phyloP scores from a whole-genome alignment of 2,329 filamentous ascomycete genomes.

The Ophiostoma sp. region DNA sequence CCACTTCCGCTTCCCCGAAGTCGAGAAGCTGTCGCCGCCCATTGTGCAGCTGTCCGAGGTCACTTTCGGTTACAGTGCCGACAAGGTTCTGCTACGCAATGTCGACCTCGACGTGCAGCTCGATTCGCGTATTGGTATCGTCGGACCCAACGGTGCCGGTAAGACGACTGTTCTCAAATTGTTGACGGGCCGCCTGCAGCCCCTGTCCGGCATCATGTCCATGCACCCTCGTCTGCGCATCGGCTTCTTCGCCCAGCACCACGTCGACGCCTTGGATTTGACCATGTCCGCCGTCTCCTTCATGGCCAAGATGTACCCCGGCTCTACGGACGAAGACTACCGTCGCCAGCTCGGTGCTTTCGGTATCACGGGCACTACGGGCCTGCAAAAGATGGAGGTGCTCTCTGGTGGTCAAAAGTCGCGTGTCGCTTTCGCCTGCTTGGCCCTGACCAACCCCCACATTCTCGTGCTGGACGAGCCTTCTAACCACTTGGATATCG shows the following conservation, averaged over 20 bases:
- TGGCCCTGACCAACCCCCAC: conserved; percentile 90
- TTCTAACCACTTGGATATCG: conserved; percentile 97
- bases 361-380: conserved; percentile 89
- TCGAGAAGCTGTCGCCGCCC: conserved; percentile 94
- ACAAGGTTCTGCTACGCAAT: conserved; percentile 76
- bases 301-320: conserved; percentile 91
- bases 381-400: conserved; percentile 91
- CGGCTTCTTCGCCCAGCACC: conserved; percentile 97
- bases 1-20: conserved; percentile 95
- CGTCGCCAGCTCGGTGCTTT: conserved; percentile 90
- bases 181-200: conserved; percentile 81
- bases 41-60: conserved; percentile 97
- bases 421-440: conserved; percentile 94
- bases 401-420: conserved; percentile 98
- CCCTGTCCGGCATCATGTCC: conserved; percentile 78
- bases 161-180: conserved; percentile 98
- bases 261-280: conserved; percentile 93
- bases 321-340: conserved; percentile 94
- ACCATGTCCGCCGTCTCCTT: conserved; percentile 88
- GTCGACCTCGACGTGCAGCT: conserved; percentile 97
- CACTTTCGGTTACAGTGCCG: conserved; percentile 80
- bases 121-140: conserved; percentile 96
- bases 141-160: conserved; percentile 98
- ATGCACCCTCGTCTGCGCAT: conserved; percentile 85
- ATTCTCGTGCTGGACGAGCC: conserved; percentile 98